Evolutionary conservation across 345 rosid species (phyloP).

Genomic region (Eucalyptus lansdowneana): DNA sequence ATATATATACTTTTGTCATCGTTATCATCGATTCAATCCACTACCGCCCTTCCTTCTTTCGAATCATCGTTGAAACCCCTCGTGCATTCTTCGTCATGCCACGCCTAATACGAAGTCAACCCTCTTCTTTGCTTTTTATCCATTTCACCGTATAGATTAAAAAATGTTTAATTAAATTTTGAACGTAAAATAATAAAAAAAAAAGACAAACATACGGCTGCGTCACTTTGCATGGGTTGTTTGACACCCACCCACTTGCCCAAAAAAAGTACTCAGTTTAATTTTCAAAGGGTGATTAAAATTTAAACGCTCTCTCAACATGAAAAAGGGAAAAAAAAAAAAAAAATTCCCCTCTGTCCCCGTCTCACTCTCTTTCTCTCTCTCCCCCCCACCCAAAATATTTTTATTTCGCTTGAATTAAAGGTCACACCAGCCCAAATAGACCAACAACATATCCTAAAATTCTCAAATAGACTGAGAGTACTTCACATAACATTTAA

Average conservation of each 20-base stretch:
- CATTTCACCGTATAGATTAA: background rate
- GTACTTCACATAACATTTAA: fast-evolving
- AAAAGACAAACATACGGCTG: background rate
- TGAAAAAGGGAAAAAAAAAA: fast-evolving
- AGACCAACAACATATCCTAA: background rate
- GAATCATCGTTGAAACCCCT: background rate
- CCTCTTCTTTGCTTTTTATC: background rate
- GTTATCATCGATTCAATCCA: background rate
- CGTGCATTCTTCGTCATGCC: background rate
- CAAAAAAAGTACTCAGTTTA: background rate
- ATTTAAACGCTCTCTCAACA: background rate
- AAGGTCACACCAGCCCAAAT: background rate
- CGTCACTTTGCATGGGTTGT: background rate
- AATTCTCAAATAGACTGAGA: background rate
- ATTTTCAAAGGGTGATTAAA: background rate
- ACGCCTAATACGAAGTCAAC: background rate
- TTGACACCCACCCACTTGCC: background rate
- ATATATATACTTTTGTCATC: background rate
- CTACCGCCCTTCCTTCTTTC: background rate
- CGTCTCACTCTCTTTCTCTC: too few relatives aligned
- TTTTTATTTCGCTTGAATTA: background rate
- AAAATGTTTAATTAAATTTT: too few relatives aligned
- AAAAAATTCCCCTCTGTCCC: background rate
- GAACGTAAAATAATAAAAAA: background rate
- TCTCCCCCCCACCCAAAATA: too few relatives aligned